Conservation (phyloP, 495 filamentous ascomycete genomes). For the Podospora australis region DNA sequence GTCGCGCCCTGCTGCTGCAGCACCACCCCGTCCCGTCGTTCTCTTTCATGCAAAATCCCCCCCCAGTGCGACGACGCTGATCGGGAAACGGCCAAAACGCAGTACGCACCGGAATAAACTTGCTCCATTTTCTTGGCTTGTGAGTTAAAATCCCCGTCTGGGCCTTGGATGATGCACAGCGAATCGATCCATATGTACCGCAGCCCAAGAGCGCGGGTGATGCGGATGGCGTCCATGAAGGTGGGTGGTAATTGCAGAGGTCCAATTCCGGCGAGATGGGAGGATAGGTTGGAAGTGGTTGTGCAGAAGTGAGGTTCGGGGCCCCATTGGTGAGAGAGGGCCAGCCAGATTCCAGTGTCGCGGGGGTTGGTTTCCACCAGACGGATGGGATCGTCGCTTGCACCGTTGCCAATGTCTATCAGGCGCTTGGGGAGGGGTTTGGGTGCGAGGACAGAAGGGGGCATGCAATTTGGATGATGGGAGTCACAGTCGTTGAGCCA, state of each 20-base stretch:
- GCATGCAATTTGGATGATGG: neutral
- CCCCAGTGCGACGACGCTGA: slow-evolving; percentile 6
- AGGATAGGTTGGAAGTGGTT: neutral
- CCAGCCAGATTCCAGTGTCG: neutral
- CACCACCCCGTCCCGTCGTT: neutral
- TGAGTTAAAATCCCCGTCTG: slow-evolving; percentile 22
- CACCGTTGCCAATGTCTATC: neutral
- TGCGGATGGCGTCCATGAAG: slow-evolving; percentile 14
- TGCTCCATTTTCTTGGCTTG: slow-evolving; percentile 30
- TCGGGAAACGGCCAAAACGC: slow-evolving; percentile 24
- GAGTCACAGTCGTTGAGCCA: neutral
- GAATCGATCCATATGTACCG: slow-evolving; percentile 34
- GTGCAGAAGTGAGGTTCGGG: neutral
- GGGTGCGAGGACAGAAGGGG: no score
- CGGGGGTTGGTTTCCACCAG: neutral
- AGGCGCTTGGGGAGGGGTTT: neutral
- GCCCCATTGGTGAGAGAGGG: slow-evolving; percentile 3
- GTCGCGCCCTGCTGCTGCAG: neutral
- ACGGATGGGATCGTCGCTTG: neutral
- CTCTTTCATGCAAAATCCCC: slow-evolving; percentile 17
- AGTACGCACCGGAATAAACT: slow-evolving; percentile 26
- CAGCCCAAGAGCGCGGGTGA: slow-evolving; percentile 9
- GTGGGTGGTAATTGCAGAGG: slow-evolving; percentile 7
- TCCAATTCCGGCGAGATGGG: slow-evolving; percentile 4
- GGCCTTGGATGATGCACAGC: slow-evolving; percentile 33